These are phyloP conservation scores for Rubia tinctorum DNA, from an alignment of 305 asterid species.

Conservation along the genomic window DNA sequence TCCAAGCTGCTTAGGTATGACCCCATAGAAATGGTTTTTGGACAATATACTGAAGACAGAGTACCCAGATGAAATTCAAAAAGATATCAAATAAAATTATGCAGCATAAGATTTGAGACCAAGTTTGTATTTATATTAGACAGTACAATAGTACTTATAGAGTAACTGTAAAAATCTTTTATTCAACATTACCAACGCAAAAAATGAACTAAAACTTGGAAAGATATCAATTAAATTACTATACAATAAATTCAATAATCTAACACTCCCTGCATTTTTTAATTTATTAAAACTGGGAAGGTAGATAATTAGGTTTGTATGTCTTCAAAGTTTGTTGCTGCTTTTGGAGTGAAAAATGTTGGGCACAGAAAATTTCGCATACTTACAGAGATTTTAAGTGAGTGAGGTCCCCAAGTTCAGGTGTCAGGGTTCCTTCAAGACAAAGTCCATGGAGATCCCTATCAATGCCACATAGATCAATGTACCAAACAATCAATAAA, in stretches of 20 bases:
- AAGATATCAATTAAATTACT: not conserved
- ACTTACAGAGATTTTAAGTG: slow-evolving; percentile 72
- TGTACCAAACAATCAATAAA: not conserved
- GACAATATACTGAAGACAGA: slow-evolving; percentile 63
- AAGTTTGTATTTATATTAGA: not conserved
- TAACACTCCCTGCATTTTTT: not conserved
- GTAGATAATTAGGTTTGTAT: not conserved
- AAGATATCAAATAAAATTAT: not conserved
- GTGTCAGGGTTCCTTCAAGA: slow-evolving; percentile 70
- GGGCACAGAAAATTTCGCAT: slow-evolving; percentile 16
- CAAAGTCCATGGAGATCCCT: slow-evolving; percentile 78
- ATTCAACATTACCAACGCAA: not conserved
- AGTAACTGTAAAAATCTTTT: not conserved
- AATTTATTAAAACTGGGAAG: not conserved
- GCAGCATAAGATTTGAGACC: not conserved
- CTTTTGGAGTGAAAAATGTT: too few relatives aligned
- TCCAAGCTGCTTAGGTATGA: slow-evolving; percentile 74
- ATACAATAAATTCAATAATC: not conserved
- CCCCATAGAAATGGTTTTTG: slow-evolving; percentile 65
- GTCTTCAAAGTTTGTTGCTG: not conserved
- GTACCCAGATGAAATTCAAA: slow-evolving; percentile 15
- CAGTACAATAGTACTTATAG: not conserved
- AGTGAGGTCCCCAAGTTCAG: slow-evolving; percentile 76
- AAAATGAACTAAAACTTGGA: not conserved
- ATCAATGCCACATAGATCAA: slow-evolving; percentile 10